A percentile compares a stretch with the other conserved stretches of the same genome.
Conservation (phyloP, 805 yeast species). For the Yarrowia sp. region DNA sequence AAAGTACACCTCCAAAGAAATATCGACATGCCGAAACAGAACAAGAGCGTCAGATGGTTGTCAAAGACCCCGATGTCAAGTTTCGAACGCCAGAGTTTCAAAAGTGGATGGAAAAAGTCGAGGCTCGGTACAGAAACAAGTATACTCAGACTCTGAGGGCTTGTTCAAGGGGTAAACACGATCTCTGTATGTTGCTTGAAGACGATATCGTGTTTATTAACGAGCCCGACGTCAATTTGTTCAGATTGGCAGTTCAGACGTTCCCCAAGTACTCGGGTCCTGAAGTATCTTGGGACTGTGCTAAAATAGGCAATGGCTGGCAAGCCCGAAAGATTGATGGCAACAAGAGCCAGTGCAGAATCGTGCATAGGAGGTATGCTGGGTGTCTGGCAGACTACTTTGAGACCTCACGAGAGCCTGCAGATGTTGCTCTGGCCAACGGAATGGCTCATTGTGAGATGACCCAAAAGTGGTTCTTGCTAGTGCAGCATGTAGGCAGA, state of each 20-base stretch:
- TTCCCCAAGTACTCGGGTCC: background rate
- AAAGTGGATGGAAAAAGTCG: background rate
- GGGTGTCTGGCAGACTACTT: slow-evolving; percentile 12
- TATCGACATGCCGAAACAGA: background rate
- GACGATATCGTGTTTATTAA: slow-evolving; percentile 30
- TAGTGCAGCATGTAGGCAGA: slow-evolving; percentile 31
- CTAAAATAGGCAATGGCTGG: background rate
- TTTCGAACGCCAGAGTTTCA: slow-evolving; percentile 10
- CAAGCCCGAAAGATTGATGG: background rate
- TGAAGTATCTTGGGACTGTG: background rate
- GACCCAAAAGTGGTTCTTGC: slow-evolving; percentile 27
- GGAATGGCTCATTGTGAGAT: background rate
- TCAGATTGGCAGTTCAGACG: background rate
- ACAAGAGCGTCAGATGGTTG: background rate
- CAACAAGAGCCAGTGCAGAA: slow-evolving; percentile 4
- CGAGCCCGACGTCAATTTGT: background rate
- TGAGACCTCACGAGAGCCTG: background rate
- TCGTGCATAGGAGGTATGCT: background rate
- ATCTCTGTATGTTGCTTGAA: slow-evolving; percentile 30
- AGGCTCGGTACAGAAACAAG: background rate
- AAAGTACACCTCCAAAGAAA: background rate
- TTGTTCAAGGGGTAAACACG: slow-evolving; percentile 28
- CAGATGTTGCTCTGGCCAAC: background rate
- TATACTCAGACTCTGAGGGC: background rate
- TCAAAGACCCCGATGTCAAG: background rate